Percentiles rank a stretch among this genome's conserved stretches.
Evolutionary conservation across 257 asterid species (phyloP).

Genomic region (Solanum sejunctum): DNA sequence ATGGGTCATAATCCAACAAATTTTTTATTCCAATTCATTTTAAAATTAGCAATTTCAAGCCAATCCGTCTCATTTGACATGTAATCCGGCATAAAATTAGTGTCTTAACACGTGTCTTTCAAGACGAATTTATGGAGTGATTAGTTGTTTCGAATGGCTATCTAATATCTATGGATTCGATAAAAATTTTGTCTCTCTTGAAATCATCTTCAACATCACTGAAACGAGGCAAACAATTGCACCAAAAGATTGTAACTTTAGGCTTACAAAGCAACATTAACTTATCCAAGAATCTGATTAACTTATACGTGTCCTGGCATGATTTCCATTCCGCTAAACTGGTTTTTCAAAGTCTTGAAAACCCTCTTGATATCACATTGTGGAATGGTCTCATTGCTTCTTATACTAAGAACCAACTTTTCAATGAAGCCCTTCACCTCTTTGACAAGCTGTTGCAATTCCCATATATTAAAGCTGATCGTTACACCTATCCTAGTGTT

Average conservation of each 20-base stretch:
- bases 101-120: background rate
- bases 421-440: constrained; percentile 34
- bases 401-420: constrained; percentile 45
- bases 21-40: no score
- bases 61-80: no score
- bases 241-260: constrained; percentile 37
- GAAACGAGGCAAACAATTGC: constrained; percentile 23
- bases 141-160: background rate
- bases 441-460: constrained; percentile 20
- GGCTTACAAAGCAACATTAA: constrained; percentile 43
- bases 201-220: constrained; percentile 26
- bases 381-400: constrained; percentile 68
- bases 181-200: constrained; percentile 25
- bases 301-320: constrained; percentile 38
- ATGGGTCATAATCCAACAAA: accelerated
- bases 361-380: constrained; percentile 49
- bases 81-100: background rate
- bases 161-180: constrained; percentile 20
- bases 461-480: constrained; percentile 45
- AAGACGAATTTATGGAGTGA: background rate
- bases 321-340: constrained; percentile 28
- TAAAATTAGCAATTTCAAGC: no score
- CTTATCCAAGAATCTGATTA: constrained; percentile 50
- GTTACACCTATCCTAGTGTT: constrained; percentile 65
- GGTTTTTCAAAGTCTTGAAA: constrained; percentile 33